A percentile compares a stretch with the other conserved stretches of the same genome.
phyloP scores from a whole-genome alignment of 73 alveolate species.

The Paramecium pentaurelia region DNA sequence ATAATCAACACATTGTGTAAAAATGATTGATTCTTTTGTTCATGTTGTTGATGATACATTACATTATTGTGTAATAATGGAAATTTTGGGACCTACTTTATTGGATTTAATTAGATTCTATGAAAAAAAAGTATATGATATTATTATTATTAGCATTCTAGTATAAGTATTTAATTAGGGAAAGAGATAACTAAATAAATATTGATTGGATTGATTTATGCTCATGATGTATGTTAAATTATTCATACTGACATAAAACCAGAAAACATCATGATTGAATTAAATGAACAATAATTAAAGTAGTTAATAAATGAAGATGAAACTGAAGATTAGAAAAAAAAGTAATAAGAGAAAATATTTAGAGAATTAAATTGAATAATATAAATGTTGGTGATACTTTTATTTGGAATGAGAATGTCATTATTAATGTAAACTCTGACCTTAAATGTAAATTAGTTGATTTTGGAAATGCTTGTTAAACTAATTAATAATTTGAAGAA shows the following conservation, averaged over 20 bases:
- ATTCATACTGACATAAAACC: conserved; percentile 92
- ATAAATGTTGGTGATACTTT: neutral
- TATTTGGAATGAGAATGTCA: conserved; percentile 47
- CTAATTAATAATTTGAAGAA: conserved; percentile 60
- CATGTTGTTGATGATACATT: conserved; percentile 55
- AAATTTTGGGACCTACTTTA: conserved; percentile 81
- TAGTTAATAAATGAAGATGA: neutral
- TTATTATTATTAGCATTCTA: conserved; percentile 55
- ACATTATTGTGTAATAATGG: conserved; percentile 78
- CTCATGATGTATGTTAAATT: conserved; percentile 80
- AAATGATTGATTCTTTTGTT: conserved; percentile 64
- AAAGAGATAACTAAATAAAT: conserved; percentile 78
- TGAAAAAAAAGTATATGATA: conserved; percentile 60
- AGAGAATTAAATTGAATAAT: conserved; percentile 18
- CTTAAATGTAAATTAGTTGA: conserved; percentile 69
- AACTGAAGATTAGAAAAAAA: neutral
- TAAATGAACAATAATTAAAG: conserved; percentile 26
- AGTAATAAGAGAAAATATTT: neutral
- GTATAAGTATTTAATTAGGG: conserved; percentile 41
- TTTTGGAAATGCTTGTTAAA: conserved; percentile 73
- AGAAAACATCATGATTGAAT: conserved; percentile 74
- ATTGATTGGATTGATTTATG: conserved; percentile 81
- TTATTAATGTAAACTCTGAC: neutral
- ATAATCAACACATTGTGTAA: conserved; percentile 35
- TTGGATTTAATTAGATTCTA: conserved; percentile 74